phyloP scores from a whole-genome alignment of 2,329 filamentous ascomycete genomes.

The Sclerotinia minor region DNA sequence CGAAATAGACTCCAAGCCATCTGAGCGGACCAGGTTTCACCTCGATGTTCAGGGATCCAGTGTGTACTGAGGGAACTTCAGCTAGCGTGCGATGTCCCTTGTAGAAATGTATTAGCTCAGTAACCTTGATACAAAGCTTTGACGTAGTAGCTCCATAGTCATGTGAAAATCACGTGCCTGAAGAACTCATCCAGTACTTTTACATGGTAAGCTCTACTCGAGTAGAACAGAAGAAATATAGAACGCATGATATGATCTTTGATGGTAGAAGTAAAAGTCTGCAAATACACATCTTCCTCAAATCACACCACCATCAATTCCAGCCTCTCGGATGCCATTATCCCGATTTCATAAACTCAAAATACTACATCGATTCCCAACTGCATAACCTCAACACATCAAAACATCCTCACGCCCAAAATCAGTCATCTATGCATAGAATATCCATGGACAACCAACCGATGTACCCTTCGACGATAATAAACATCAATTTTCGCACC shows the following conservation, averaged over 20 bases:
- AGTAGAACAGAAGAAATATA: neutral
- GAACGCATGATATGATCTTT: neutral
- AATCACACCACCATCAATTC: neutral
- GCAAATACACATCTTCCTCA: neutral
- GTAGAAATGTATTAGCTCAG: no score
- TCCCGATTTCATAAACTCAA: neutral
- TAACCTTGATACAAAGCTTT: no score
- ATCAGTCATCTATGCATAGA: neutral
- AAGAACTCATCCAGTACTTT: no score
- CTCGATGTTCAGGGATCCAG: no score
- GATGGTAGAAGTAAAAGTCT: neutral
- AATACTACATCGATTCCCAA: neutral
- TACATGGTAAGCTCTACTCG: neutral
- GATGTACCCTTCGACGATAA: neutral
- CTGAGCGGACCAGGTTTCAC: no score
- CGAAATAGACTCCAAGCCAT: no score
- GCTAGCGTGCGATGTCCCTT: no score
- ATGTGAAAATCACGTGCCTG: neutral
- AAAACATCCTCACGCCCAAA: neutral
- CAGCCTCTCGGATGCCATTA: neutral
- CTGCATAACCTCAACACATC: neutral
- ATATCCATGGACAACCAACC: neutral
- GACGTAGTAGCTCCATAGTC: no score
- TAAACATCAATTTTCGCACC: neutral
- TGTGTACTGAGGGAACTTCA: no score